Base-by-base conservation (phyloP, 495 filamentous ascomycete species). In the Articulospora tetracladia region DNA sequence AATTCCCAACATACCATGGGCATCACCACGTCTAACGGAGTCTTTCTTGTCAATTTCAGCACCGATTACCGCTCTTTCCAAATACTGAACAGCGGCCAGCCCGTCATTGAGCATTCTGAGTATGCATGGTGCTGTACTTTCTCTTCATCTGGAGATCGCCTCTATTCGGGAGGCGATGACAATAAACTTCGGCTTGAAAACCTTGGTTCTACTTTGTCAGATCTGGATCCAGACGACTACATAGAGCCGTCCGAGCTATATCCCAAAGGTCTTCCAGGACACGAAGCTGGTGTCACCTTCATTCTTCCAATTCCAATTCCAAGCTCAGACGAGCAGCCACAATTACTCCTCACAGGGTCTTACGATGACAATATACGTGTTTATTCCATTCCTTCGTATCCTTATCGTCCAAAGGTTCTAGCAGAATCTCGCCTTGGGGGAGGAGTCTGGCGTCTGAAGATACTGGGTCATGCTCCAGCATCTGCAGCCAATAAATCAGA, bases 291-390 rank as follows among this genome's bases (percentile, higher is more conserved):
- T 3, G 91, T 98, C 1, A 97, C 93, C 0, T 84, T 91, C 1
- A 93, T 98, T 57, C 69, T 97, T 28, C 88, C 91, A 0, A 65
- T 92, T 11, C 68, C 76, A 1, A 51, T 70, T 3, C 53, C 66
- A 0, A 73, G 73, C 20, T 73, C 68, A 19, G 72, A 74, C 0
- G 78, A 79, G 20, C 22, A 20, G 15, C 15, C 25, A n/a, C 32
- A 22, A 22, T 62, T 92, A 7, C 62, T 97, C 8, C 66, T 96
- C 28, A 98, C 92, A 2, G 94, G 94, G 12, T 93, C 91, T 67
- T 98, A 98, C 70, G 94, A 98, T 63, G 95, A 98, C 62, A 74
- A 78, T 68, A 74, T 97, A 36, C 80, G 94, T 32, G 75, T 96
- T 23, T 89, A 0, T 59, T 79, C 4, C 47, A 83, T 65, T 81